These are phyloP conservation scores for Pichia nanzhaoensis DNA, from an alignment of 805 yeast genomes.

Conservation along the genomic window DNA sequence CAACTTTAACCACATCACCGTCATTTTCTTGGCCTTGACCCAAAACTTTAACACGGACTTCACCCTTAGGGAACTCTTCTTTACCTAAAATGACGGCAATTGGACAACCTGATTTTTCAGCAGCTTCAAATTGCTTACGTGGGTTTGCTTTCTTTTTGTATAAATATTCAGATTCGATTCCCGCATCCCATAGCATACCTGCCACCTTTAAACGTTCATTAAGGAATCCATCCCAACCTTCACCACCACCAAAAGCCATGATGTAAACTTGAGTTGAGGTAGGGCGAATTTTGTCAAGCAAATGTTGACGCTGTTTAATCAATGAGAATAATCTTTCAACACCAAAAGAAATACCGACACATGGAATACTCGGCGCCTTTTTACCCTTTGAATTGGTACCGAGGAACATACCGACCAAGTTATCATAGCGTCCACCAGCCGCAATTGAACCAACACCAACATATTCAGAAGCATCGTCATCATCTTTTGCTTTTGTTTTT, in stretches of 20 bases:
- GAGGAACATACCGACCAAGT: conserved; percentile 93
- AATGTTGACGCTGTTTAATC: conserved; percentile 66
- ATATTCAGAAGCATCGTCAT: conserved; percentile 90
- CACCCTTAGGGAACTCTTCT: conserved; percentile 80
- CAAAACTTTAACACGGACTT: conserved; percentile 76
- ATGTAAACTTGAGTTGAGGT: conserved; percentile 88
- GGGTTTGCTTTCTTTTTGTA: conserved; percentile 92
- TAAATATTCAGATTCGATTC: conserved; percentile 84
- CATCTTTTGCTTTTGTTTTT: conserved; percentile 23
- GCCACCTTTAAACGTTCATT: conserved; percentile 87
- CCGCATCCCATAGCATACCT: conserved; percentile 77
- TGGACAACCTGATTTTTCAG: conserved; percentile 89
- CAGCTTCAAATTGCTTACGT: conserved; percentile 95
- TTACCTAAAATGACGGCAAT: conserved; percentile 91
- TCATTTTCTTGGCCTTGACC: conserved; percentile 78
- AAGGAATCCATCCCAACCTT: conserved; percentile 89
- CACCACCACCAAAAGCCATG: conserved; percentile 99
- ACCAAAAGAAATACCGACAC: conserved; percentile 96
- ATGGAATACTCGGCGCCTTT: conserved; percentile 70
- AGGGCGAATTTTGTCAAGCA: conserved; percentile 63
- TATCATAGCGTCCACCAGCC: conserved; percentile 98
- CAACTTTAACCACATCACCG: conserved; percentile 70
- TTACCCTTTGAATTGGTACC: conserved; percentile 71
- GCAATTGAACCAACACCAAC: conserved; percentile 99
- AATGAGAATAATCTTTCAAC: conserved; percentile 91